phyloP scores from a whole-genome alignment of 495 filamentous ascomycete genomes.

The Hyphodiscus hymeniophilus region DNA sequence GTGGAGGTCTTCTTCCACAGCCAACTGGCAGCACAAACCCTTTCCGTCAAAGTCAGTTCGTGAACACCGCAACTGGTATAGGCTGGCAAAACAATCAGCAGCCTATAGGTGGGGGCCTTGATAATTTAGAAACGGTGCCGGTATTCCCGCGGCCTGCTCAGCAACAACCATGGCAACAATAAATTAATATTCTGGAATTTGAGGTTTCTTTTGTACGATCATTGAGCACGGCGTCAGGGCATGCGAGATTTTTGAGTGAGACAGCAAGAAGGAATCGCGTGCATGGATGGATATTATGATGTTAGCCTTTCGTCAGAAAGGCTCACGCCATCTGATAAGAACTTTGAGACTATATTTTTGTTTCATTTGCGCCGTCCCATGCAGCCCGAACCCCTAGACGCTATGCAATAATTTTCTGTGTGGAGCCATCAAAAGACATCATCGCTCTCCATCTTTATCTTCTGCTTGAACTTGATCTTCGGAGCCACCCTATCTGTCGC shows the following conservation, averaged over 20 bases:
- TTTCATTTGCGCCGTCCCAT: background rate
- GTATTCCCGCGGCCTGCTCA: conserved; percentile 75
- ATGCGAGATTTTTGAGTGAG: background rate
- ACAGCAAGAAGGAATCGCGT: background rate
- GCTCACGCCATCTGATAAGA: conserved; percentile 3
- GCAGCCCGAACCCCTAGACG: conserved; percentile 8
- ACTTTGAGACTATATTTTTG: no score
- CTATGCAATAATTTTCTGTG: conserved; percentile 21
- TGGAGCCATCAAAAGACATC: conserved; percentile 27
- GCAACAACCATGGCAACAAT: conserved; percentile 47
- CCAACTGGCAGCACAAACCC: conserved; percentile 90
- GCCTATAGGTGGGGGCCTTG: conserved; percentile 79
- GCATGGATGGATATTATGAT: conserved; percentile 17
- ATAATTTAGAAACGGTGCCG: conserved; percentile 70
- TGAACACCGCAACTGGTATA: conserved; percentile 77
- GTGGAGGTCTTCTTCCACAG: conserved; percentile 42
- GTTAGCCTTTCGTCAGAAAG: conserved; percentile 5
- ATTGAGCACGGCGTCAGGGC: conserved; percentile 22
- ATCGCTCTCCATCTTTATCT: conserved; percentile 38
- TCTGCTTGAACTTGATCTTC: conserved; percentile 10
- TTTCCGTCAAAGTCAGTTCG: conserved; percentile 81
- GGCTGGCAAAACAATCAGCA: conserved; percentile 75
- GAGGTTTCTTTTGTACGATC: conserved; percentile 2
- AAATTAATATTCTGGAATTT: background rate
- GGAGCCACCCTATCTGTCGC: conserved; percentile 24